phyloP scores from a whole-genome alignment of 2,329 filamentous ascomycete species.

The Phialophora macrospora region DNA sequence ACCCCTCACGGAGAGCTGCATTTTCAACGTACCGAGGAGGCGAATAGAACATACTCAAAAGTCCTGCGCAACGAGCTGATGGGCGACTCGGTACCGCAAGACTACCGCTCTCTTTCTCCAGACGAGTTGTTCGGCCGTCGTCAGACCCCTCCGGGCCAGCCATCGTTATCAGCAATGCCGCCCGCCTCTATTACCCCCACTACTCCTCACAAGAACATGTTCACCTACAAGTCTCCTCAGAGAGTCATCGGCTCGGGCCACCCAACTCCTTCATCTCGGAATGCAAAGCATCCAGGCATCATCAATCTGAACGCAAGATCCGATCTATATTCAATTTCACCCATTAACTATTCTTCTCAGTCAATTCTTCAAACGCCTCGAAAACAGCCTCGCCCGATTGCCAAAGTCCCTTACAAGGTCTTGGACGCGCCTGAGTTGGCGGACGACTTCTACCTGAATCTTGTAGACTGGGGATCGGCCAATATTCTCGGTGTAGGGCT shows the following conservation, averaged over 20 bases:
- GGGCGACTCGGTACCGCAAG: conserved; percentile 84
- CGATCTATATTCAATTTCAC: conserved; percentile 93
- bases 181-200: conserved; percentile 80
- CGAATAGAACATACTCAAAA: conserved; percentile 88
- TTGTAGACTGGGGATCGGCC: conserved; percentile 96
- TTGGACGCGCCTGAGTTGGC: conserved; percentile 93
- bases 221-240: conserved; percentile 80
- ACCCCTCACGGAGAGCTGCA: conserved; percentile 88
- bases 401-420: conserved; percentile 97
- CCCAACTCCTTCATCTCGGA: conserved; percentile 85
- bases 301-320: conserved; percentile 87
- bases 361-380: conserved; percentile 89
- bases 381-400: conserved; percentile 85
- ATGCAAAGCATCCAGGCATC: conserved; percentile 71
- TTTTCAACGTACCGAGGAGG: conserved; percentile 90
- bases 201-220: conserved; percentile 96
- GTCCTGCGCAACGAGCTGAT: conserved; percentile 91
- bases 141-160: conserved; percentile 77
- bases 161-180: conserved; percentile 66
- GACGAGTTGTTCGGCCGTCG: conserved; percentile 61
- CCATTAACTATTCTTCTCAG: conserved; percentile 89
- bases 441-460: conserved; percentile 96
- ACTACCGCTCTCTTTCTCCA: conserved; percentile 52
- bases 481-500: conserved; percentile 93
- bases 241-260: conserved; percentile 75